Evolutionary conservation across 345 rosid species (phyloP).

Genomic region (Hypericum perforatum): DNA sequence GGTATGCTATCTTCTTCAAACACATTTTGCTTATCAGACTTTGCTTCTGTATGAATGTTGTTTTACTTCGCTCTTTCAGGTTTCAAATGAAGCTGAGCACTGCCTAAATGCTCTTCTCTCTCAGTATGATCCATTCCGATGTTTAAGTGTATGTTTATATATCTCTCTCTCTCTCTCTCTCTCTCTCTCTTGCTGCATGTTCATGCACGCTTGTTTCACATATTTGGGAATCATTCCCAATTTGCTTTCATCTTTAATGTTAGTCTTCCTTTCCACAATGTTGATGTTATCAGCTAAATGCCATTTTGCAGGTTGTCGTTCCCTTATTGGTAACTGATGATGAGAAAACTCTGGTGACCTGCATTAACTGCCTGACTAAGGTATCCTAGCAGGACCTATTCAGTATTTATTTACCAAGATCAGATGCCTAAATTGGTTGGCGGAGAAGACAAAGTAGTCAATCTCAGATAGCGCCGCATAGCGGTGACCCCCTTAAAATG

Average conservation of each 20-base stretch:
- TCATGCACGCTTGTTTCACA: too few species aligned
- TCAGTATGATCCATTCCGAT: constrained; percentile 90
- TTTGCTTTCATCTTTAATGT: too few species aligned
- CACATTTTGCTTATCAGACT: neutral
- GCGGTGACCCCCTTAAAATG: too few species aligned
- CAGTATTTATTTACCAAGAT: too few species aligned
- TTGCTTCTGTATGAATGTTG: constrained; percentile 11
- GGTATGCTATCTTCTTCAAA: constrained; percentile 30
- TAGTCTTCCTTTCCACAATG: too few species aligned
- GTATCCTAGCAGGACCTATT: constrained; percentile 22
- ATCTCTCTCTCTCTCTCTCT: constrained; percentile 10
- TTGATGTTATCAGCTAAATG: too few species aligned
- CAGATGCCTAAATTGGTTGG: too few species aligned
- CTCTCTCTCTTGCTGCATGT: constrained; percentile 1
- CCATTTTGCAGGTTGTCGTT: constrained; percentile 56
- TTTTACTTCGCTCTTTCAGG: constrained; percentile 30
- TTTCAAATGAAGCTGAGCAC: constrained; percentile 83
- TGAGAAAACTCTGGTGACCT: constrained; percentile 82
- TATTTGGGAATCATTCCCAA: too few species aligned
- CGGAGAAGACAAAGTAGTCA: too few species aligned
- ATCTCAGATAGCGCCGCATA: too few species aligned
- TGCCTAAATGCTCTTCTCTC: constrained; percentile 68
- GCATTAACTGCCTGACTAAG: constrained; percentile 93
- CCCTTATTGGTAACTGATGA: constrained; percentile 89
- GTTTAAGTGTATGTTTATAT: constrained; percentile 65